A percentile compares a stretch with the other conserved stretches of the same genome.
Evolutionary conservation across 148 eudicot genomes (phyloP).

Genomic region (Beta vulgaris): DNA sequence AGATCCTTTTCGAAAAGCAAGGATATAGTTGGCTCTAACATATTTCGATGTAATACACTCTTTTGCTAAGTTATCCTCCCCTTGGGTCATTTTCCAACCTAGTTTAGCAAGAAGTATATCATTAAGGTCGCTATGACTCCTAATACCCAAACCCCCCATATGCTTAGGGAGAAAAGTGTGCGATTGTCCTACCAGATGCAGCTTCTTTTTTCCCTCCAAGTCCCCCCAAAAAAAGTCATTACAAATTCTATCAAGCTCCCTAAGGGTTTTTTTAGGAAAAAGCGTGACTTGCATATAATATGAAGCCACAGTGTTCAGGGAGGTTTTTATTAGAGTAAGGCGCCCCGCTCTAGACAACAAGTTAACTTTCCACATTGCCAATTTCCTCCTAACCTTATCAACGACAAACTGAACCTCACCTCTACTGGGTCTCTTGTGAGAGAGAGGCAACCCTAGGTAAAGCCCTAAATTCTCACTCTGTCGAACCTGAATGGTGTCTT

Average conservation of each 20-base stretch:
- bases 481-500: no score
- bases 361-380: not conserved
- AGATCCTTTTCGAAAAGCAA: not conserved
- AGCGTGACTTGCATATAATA: not conserved
- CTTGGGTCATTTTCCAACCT: not conserved
- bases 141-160: not conserved
- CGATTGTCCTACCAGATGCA: not conserved
- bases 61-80: not conserved
- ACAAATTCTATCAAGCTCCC: not conserved
- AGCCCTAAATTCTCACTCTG: no score
- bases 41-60: not conserved
- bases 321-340: not conserved
- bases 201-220: not conserved
- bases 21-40: not conserved
- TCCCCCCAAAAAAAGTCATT: not conserved
- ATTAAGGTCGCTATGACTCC: not conserved
- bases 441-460: not conserved
- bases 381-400: not conserved
- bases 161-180: not conserved
- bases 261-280: not conserved
- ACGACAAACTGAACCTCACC: no score
- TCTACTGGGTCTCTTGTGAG: not conserved
- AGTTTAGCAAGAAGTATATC: not conserved
- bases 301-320: not conserved
- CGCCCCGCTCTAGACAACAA: not conserved